Conservation (phyloP, 164 flowering plant genomes). For the Magnolia kwangsiensis region DNA sequence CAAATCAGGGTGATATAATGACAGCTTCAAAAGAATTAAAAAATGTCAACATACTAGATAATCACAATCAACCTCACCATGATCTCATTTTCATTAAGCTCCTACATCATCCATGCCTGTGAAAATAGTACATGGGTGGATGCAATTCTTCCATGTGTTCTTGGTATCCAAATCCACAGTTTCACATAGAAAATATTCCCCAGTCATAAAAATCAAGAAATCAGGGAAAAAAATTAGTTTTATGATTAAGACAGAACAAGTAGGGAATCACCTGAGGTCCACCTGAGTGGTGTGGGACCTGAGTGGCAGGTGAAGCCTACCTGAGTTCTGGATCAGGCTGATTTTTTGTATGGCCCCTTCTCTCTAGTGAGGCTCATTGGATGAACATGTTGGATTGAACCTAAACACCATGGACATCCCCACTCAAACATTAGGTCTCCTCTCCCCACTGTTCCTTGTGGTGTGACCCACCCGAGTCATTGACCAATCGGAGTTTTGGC, state of each 20-base stretch:
- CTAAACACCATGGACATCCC: no score
- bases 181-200: not conserved
- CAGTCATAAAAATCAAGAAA: slow-evolving; percentile 1
- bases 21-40: not conserved
- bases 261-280: no score
- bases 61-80: not conserved
- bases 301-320: no score
- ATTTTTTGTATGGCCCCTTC: not conserved
- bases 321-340: no score
- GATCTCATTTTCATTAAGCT: not conserved
- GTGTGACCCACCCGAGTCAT: no score
- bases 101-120: not conserved
- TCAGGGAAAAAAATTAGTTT: not conserved
- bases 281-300: no score
- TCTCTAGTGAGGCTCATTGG: not conserved
- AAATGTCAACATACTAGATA: not conserved
- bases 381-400: not conserved
- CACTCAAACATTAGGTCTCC: no score
- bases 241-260: no score
- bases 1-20: not conserved
- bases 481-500: no score
- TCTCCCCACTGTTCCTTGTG: no score
- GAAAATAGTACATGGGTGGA: not conserved
- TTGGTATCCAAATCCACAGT: not conserved
- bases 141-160: not conserved